Evolutionary conservation across 129 eudicot genomes (phyloP).

Genomic region (Chrysanthemum makinoi): DNA sequence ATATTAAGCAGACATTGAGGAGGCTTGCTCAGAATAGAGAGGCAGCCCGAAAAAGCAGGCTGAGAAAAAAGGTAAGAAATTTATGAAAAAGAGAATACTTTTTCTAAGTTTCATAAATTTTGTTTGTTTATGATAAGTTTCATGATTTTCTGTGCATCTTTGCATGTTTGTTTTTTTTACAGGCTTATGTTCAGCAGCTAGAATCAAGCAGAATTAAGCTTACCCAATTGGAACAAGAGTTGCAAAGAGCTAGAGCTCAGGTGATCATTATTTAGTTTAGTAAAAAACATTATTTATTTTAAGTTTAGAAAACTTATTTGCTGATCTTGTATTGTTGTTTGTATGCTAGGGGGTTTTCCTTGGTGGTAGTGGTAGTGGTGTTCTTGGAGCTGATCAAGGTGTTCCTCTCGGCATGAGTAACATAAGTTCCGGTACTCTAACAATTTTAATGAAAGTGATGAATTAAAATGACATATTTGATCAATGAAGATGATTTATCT

Average conservation of each 20-base stretch:
- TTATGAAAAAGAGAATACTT: slow-evolving; percentile 33
- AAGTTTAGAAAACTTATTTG: neutral
- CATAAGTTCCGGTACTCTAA: slow-evolving; percentile 62
- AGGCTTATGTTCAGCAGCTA: slow-evolving; percentile 99
- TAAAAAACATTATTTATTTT: neutral
- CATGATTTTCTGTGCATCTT: slow-evolving; percentile 25
- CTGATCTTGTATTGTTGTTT: neutral
- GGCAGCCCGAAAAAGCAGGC: slow-evolving; percentile 98
- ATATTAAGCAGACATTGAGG: slow-evolving; percentile 70
- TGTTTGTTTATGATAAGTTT: slow-evolving; percentile 20
- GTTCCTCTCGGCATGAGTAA: slow-evolving; percentile 53
- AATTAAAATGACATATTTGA: neutral
- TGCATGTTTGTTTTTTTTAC: slow-evolving; percentile 27
- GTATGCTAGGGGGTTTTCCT: slow-evolving; percentile 58
- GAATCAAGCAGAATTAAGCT: slow-evolving; percentile 96
- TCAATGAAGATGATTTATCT: neutral
- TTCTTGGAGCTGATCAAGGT: slow-evolving; percentile 84
- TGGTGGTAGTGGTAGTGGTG: slow-evolving; percentile 74
- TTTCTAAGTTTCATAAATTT: slow-evolving; percentile 25
- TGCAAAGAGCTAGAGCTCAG: slow-evolving; percentile 92
- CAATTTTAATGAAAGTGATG: neutral
- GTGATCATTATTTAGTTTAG: slow-evolving; percentile 32
- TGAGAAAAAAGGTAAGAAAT: slow-evolving; percentile 77
- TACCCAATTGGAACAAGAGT: slow-evolving; percentile 88
- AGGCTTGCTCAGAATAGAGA: slow-evolving; percentile 99